Conservation (phyloP, 108 stramenopile species). For the Conticribra weissflogii region DNA sequence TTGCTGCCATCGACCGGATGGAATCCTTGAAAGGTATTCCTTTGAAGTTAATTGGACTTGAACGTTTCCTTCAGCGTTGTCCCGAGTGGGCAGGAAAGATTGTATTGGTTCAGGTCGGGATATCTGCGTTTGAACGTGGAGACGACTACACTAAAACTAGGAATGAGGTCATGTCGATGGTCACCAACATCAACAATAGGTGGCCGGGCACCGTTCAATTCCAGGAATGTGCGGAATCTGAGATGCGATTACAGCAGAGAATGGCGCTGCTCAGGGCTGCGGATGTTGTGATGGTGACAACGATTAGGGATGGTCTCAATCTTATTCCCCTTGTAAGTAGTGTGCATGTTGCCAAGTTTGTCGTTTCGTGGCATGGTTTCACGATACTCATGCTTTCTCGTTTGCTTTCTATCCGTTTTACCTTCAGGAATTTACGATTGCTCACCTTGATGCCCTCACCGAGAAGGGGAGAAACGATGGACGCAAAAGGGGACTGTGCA, state of each 20-base stretch:
- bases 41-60: conserved; percentile 94
- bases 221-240: conserved; percentile 80
- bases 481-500: conserved; percentile 87
- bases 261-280: conserved; percentile 84
- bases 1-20: conserved; percentile 92
- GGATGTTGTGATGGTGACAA: conserved; percentile 91
- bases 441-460: conserved; percentile 93
- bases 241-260: conserved; percentile 83
- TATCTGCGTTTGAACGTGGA: conserved; percentile 84
- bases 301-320: conserved; percentile 97
- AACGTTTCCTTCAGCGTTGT: conserved; percentile 88
- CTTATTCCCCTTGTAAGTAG: conserved; percentile 88
- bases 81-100: conserved; percentile 91
- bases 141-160: conserved; percentile 86
- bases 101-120: conserved; percentile 95
- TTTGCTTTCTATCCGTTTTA: conserved; percentile 57
- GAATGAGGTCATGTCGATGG: conserved; percentile 81
- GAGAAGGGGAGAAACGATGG: conserved; percentile 71
- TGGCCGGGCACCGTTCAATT: conserved; percentile 92
- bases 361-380: too few species aligned
- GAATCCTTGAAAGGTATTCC: conserved; percentile 96
- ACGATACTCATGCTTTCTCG: too few species aligned
- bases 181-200: conserved; percentile 77
- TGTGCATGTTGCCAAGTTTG: too few species aligned
- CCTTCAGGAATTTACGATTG: conserved; percentile 88